Base-by-base conservation (phyloP, 2,329 filamentous ascomycete species). In the Pseudogymnoascus sp. region DNA sequence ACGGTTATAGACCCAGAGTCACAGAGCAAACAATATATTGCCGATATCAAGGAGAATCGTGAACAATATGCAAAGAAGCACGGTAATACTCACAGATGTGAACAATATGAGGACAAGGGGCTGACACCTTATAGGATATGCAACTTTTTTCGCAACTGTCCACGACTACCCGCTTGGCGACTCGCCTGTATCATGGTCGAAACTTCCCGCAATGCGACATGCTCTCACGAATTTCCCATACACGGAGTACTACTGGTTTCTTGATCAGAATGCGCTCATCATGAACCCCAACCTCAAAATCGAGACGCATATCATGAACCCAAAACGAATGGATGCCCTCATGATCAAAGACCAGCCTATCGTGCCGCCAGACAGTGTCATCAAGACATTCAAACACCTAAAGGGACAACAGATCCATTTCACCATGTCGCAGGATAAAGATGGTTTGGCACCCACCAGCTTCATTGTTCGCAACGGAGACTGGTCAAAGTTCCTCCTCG, bases 311-410 rank as follows among this genome's bases (percentile, higher is more conserved):
- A 75, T 99, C 38, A 84, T 95, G 73, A 78, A 84, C 9, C 76
- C 85, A 9, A 77, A 78, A 59, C 83, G 79, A 61, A 80, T 99
- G 57, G 88, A 95, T 70, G 79, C 79, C 20, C 73, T 89, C 61
- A 97, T 97, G 90, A 84, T 94, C 68, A 88, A 86, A 72, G 89
- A 96, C 73, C 81, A 86, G 60, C 85, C 94, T 5, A 86, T 99
- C 58, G 93, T 97, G 7, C 94, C 93, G 2, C 94, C 95, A 0
- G 91, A 97, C 75, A 96, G 91, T 76, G 92, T 99, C 68, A 97
- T 99, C 77, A 93, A 90, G 78, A 97, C 95, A 0, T 96, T 96
- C 72, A 78, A 83, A 14, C 87, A 96, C 70, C 78, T 96, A n/a
- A 86, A 85, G 64, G 87, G 86, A 36, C 80, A 88, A 47, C 83